phyloP scores from a whole-genome alignment of 2,329 filamentous ascomycete species.

The Exophiala viscosa region DNA sequence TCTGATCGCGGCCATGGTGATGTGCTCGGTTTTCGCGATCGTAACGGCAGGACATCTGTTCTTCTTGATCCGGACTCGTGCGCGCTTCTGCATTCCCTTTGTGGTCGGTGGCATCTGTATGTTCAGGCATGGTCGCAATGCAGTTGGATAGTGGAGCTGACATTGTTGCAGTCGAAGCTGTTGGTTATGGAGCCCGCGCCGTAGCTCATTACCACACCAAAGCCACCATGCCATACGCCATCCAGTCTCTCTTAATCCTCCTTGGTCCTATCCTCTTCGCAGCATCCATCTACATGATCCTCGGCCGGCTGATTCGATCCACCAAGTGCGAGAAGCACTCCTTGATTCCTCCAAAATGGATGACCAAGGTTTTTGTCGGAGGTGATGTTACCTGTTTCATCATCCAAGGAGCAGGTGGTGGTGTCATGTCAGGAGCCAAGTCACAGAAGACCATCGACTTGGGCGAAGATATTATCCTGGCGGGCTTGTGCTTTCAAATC shows the following conservation, averaged over 20 bases:
- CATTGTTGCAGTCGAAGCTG: not conserved
- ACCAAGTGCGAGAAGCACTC: conserved; percentile 36
- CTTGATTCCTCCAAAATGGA: conserved; percentile 33
- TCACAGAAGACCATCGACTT: conserved; percentile 4
- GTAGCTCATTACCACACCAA: too few species aligned
- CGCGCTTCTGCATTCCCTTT: not conserved
- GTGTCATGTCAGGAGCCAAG: conserved; percentile 11
- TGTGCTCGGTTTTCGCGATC: not conserved
- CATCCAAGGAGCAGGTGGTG: conserved; percentile 33
- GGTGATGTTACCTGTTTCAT: conserved; percentile 37
- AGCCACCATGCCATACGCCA: not conserved
- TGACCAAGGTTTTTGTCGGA: conserved; percentile 39
- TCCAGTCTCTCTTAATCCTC: conserved; percentile 32
- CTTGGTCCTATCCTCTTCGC: conserved; percentile 42
- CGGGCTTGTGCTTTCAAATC: conserved; percentile 56
- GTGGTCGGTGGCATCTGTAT: not conserved
- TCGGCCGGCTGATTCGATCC: conserved; percentile 38
- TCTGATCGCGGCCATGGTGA: not conserved
- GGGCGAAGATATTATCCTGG: conserved; percentile 41
- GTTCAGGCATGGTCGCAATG: too few species aligned
- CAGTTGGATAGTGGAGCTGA: not conserved
- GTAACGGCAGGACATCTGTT: not conserved
- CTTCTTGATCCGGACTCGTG: not conserved
- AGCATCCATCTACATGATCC: conserved; percentile 40
- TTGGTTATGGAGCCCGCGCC: too few species aligned